Evolutionary conservation across 371 early-diverging fungal species (phyloP), one percentile per base, ranked within the genome.

Genomic region (Mucor plumbeus): DNA sequence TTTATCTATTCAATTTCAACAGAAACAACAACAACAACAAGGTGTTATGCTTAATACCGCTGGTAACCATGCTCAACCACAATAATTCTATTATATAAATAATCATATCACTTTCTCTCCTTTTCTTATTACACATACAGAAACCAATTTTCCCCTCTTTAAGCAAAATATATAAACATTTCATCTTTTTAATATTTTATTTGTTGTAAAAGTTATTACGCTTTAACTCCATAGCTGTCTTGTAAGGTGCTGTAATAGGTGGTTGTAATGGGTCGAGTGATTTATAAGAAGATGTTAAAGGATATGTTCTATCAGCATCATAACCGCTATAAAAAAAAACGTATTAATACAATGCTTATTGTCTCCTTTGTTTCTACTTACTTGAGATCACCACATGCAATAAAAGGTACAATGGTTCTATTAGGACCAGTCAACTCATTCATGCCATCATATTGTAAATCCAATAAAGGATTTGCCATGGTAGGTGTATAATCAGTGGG

Each of bases 171-270:
- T 50, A 47, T 48, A 69, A 41, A 33, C 44, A 31, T 26, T 13
- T 58, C 36, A 40, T 54, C 7, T 65, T 17, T 13, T 38, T 44
- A 55, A 35, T 35, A 58, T 13, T 53, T 57, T 62, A 59, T 58
- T 60, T 71, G 70, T 69, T 81, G 75, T 70, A 92, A 74, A 89
- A 91, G 58, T 90, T 90, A 44, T 84, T 86, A 44, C 90, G 87
- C 71, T 94, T 94, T 76, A 91, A 81, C 59, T 90, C 90, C 59
- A 96, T 87, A 17, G 93, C 95, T 33, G 90, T 90, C 67, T 93
- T 87, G 81, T 97, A 97, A 13, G 97, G 95, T 41, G 96, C 95
- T 48, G 87, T 89, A 67, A 95, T 96, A 11, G 97, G 97, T 65
- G 90, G 81, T 69, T 97, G 96, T 33, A 91, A 78, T 0, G 96